Conservation (phyloP, 1,284 basidiomycete species). For the Anthracocystis setariae region DNA sequence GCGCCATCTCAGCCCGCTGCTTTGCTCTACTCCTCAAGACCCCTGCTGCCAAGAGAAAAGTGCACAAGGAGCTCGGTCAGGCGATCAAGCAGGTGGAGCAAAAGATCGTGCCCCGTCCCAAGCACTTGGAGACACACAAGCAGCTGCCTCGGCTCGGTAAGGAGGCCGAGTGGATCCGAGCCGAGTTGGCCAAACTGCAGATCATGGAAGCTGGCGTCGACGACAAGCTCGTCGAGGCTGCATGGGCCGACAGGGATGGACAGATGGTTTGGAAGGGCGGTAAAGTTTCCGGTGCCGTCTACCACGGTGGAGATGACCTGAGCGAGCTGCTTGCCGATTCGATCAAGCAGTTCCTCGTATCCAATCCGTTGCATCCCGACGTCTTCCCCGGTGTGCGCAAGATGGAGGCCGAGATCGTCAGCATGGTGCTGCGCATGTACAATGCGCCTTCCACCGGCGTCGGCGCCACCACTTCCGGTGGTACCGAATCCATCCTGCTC, state of each 20-base stretch:
- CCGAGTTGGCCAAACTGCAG: constrained; percentile 56
- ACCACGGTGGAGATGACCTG: constrained; percentile 66
- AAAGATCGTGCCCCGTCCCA: constrained; percentile 57
- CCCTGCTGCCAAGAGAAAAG: constrained; percentile 57
- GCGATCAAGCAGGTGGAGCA: constrained; percentile 60
- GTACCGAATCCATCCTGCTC: constrained; percentile 96
- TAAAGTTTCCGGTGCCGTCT: constrained; percentile 67
- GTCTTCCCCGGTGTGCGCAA: constrained; percentile 93
- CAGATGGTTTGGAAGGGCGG: constrained; percentile 62
- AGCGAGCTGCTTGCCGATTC: constrained; percentile 56
- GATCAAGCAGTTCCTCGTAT: constrained; percentile 62
- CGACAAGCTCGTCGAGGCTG: constrained; percentile 22
- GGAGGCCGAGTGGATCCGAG: constrained; percentile 55
- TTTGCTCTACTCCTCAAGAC: constrained; percentile 57
- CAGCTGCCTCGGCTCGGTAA: constrained; percentile 58
- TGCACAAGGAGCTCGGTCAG: constrained; percentile 57
- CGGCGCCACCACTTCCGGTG: constrained; percentile 91
- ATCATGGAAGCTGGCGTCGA: constrained; percentile 54
- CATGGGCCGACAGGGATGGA: constrained; percentile 51
- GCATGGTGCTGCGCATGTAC: constrained; percentile 86
- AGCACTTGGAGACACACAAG: constrained; percentile 41
- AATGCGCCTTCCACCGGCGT: constrained; percentile 79
- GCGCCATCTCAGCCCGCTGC: constrained; percentile 32
- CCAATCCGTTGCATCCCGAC: constrained; percentile 94
- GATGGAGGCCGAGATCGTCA: constrained; percentile 96